Evolutionary conservation across 805 yeast genomes (phyloP).

Genomic region (Spathaspora sp.): DNA sequence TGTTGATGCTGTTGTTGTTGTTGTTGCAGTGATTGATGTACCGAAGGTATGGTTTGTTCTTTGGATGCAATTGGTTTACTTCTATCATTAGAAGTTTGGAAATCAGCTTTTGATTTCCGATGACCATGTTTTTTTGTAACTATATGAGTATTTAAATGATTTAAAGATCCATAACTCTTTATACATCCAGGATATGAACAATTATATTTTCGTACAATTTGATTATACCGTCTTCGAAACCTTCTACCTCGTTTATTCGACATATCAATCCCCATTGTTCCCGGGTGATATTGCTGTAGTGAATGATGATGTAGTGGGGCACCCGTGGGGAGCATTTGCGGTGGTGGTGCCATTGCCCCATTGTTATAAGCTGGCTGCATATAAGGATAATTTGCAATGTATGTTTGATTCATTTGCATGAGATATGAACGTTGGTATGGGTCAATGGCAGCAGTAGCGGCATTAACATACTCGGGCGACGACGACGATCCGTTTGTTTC

Average conservation of each 20-base stretch:
- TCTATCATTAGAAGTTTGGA: constrained; percentile 15
- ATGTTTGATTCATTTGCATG: background rate
- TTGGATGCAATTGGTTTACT: background rate
- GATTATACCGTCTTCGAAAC: constrained; percentile 34
- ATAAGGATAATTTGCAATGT: background rate
- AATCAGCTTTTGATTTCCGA: constrained; percentile 38
- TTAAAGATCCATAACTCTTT: constrained; percentile 40
- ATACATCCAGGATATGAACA: constrained; percentile 37
- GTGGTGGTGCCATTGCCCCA: background rate
- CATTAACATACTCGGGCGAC: background rate
- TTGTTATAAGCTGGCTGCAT: background rate
- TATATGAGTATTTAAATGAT: constrained; percentile 42
- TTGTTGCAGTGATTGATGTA: constrained; percentile 1
- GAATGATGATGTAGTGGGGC: background rate
- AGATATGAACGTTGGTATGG: background rate
- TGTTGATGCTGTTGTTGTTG: constrained; percentile 3
- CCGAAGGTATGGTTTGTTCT: constrained; percentile 4
- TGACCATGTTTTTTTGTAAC: constrained; percentile 45
- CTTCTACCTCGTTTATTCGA: constrained; percentile 27
- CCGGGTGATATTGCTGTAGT: constrained; percentile 3
- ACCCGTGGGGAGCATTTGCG: background rate
- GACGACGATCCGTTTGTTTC: background rate
- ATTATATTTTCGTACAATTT: constrained; percentile 29
- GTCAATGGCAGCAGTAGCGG: background rate
- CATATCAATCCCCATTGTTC: constrained; percentile 1